These are phyloP conservation scores for Podila verticillata DNA, from an alignment of 192 early-diverging fungal species.

Conservation along the genomic window DNA sequence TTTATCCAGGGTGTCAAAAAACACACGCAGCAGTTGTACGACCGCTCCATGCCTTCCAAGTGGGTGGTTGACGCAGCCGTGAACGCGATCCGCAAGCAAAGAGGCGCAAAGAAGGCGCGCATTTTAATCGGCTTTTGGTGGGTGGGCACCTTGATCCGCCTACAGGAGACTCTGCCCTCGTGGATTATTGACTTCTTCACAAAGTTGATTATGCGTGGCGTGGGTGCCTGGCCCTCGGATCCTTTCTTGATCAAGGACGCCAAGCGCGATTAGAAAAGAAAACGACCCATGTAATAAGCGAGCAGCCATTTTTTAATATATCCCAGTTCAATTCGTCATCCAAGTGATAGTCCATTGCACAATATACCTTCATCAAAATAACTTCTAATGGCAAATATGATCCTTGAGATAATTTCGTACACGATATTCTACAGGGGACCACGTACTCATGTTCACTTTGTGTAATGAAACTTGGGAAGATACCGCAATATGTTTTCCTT, in stretches of 20 bases:
- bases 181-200: slow-evolving; percentile 44
- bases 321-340: too few species aligned
- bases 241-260: slow-evolving; percentile 38
- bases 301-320: too few species aligned
- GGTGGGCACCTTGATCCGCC: slow-evolving; percentile 29
- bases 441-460: too few species aligned
- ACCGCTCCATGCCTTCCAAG: slow-evolving; percentile 44
- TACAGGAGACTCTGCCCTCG: slow-evolving; percentile 34
- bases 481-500: too few species aligned
- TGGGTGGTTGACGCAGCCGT: slow-evolving; percentile 48
- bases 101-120: slow-evolving; percentile 25
- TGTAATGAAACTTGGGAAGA: too few species aligned
- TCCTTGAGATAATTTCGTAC: too few species aligned
- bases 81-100: slow-evolving; percentile 39
- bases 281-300: too few species aligned
- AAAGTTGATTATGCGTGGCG: slow-evolving; percentile 26
- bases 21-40: slow-evolving; percentile 16
- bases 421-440: too few species aligned
- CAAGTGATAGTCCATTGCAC: too few species aligned
- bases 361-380: too few species aligned
- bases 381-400: too few species aligned
- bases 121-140: slow-evolving; percentile 47
- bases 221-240: slow-evolving; percentile 39
- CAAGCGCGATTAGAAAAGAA: slow-evolving; percentile 5
- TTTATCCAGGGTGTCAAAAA: slow-evolving; percentile 23